These are phyloP conservation scores for Fusarium sp. DNA, from an alignment of 2,329 filamentous ascomycete genomes.

Conservation along the genomic window DNA sequence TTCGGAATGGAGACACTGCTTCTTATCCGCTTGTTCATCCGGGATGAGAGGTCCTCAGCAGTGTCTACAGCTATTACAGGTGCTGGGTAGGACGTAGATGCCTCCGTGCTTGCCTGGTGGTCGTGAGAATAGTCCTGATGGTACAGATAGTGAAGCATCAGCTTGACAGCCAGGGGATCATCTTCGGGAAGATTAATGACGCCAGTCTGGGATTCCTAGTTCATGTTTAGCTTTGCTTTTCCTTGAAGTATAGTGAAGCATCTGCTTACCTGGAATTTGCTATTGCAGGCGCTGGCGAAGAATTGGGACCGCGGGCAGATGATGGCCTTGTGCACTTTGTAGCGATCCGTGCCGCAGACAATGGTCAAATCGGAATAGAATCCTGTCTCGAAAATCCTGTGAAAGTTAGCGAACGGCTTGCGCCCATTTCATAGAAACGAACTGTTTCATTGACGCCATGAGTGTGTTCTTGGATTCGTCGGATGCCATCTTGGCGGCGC, in stretches of 20 bases:
- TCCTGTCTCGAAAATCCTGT: background rate
- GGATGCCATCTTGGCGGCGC: too few relatives aligned
- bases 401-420: too few relatives aligned
- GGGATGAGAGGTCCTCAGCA: too few relatives aligned
- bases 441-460: too few relatives aligned
- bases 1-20: too few relatives aligned
- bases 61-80: too few relatives aligned
- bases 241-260: too few relatives aligned
- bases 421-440: too few relatives aligned
- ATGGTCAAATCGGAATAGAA: conserved; percentile 25
- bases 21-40: too few relatives aligned
- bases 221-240: background rate
- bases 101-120: too few relatives aligned
- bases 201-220: conserved; percentile 9
- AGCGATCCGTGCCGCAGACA: background rate
- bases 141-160: conserved; percentile 27
- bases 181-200: conserved; percentile 20
- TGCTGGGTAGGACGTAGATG: too few relatives aligned
- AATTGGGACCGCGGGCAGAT: conserved; percentile 24
- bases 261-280: background rate
- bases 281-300: conserved; percentile 10
- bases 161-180: conserved; percentile 5
- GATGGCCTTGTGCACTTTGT: conserved; percentile 23
- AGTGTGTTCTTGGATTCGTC: too few relatives aligned
- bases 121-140: background rate